These are phyloP conservation scores for Talaromyces sp. DNA, from an alignment of 2,329 filamentous ascomycete species.

Conservation along the genomic window DNA sequence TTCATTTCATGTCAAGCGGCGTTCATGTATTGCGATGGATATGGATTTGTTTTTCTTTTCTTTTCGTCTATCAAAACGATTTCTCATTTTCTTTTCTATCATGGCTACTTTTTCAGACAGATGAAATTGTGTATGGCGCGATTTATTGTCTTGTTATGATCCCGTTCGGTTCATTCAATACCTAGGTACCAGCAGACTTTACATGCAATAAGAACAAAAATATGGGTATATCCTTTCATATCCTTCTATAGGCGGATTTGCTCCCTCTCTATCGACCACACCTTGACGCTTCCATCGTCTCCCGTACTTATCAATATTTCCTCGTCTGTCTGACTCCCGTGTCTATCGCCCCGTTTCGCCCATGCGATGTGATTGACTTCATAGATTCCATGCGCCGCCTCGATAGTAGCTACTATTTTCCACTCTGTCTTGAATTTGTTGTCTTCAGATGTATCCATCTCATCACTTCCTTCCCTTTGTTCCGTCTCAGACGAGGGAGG, in stretches of 20 bases:
- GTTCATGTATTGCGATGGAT: conserved; percentile 17
- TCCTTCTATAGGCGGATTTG: not conserved
- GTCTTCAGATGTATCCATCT: conserved; percentile 26
- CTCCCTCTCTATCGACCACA: conserved; percentile 63
- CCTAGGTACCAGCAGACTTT: not conserved
- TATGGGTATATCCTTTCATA: not conserved
- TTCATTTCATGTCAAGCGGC: conserved; percentile 16
- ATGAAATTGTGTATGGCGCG: conserved; percentile 2
- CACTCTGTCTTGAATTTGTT: conserved; percentile 55
- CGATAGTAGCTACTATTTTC: conserved; percentile 66
- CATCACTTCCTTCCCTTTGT: conserved; percentile 25
- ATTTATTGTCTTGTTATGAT: not conserved
- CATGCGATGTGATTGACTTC: conserved; percentile 92
- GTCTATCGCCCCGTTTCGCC: conserved; percentile 72
- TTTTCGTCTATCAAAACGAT: not conserved
- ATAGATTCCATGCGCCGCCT: conserved; percentile 82
- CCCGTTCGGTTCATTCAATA: not conserved
- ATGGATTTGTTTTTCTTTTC: not conserved
- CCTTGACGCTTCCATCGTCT: conserved; percentile 82
- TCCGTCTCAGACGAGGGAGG: conserved; percentile 14
- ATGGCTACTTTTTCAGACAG: not conserved
- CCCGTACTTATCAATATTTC: conserved; percentile 90
- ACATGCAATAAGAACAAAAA: not conserved
- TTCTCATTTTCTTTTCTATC: not conserved
- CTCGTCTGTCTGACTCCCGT: conserved; percentile 54